phyloP scores from a whole-genome alignment of 2,329 filamentous ascomycete genomes.

The Grosmannia huntii region DNA sequence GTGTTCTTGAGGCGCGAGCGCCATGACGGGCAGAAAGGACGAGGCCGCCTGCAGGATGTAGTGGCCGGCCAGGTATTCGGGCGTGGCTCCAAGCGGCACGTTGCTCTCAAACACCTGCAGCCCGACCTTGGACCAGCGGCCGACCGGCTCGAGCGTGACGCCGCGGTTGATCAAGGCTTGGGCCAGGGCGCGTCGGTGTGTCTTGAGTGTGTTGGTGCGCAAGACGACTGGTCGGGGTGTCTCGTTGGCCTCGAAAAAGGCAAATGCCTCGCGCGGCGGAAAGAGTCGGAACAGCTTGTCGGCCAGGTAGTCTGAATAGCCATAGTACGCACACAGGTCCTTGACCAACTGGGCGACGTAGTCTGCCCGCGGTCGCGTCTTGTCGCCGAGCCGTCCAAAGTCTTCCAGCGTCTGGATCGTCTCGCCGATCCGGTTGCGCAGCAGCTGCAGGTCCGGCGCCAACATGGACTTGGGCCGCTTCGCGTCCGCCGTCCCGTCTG shows the following conservation, averaged over 20 bases:
- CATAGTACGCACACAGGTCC: slow-evolving; percentile 93
- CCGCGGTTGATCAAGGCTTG: slow-evolving; percentile 92
- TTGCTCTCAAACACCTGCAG: slow-evolving; percentile 91
- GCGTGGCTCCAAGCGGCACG: slow-evolving; percentile 78
- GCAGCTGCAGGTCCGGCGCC: slow-evolving; percentile 78
- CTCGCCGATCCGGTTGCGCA: slow-evolving; percentile 82
- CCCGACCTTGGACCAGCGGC: slow-evolving; percentile 97
- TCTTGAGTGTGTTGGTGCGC: slow-evolving; percentile 86
- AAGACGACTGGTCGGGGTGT: slow-evolving; percentile 80
- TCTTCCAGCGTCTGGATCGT: slow-evolving; percentile 85
- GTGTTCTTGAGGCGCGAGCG: slow-evolving; percentile 81
- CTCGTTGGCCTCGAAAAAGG: slow-evolving; percentile 99
- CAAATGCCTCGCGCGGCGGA: slow-evolving; percentile 83
- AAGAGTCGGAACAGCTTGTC: slow-evolving; percentile 93
- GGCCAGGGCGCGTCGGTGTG: slow-evolving; percentile 65
- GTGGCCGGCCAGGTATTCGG: slow-evolving; percentile 92
- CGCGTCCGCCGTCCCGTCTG: slow-evolving; percentile 40
- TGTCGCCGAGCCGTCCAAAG: slow-evolving; percentile 69
- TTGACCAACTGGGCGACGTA: slow-evolving; percentile 78
- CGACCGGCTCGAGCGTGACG: slow-evolving; percentile 89
- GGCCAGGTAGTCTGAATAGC: slow-evolving; percentile 87
- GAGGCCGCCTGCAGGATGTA: slow-evolving; percentile 97
- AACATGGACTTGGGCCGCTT: slow-evolving; percentile 51
- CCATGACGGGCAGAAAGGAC: slow-evolving; percentile 96
- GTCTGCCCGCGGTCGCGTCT: slow-evolving; percentile 70